Conservation (phyloP, 2,329 filamentous ascomycete species). For the Annulohypoxylon truncatum region DNA sequence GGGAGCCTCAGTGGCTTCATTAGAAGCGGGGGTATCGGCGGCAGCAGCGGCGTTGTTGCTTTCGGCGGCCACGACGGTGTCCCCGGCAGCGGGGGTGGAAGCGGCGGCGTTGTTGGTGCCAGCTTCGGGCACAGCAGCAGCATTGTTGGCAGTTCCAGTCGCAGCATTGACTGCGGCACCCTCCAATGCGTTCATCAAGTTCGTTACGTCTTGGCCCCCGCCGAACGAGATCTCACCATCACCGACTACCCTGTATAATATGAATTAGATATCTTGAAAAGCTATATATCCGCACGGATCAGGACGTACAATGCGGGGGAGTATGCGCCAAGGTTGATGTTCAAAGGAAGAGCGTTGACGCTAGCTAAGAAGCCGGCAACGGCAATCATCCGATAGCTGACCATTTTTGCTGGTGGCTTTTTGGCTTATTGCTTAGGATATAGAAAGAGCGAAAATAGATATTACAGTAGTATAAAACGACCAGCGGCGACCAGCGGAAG, state of each 20-base stretch:
- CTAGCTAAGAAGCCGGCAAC: constrained; percentile 53
- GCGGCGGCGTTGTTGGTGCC: constrained; percentile 43
- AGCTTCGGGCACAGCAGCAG: constrained; percentile 40
- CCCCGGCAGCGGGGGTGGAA: constrained; percentile 6
- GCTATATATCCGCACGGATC: neutral
- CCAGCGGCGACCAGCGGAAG: constrained; percentile 53
- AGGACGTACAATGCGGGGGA: constrained; percentile 57
- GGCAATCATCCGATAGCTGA: constrained; percentile 52
- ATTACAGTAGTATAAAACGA: constrained; percentile 49
- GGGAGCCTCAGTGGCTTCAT: constrained; percentile 15
- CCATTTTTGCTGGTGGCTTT: constrained; percentile 51
- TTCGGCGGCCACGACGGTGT: constrained; percentile 17
- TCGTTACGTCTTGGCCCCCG: constrained; percentile 58
- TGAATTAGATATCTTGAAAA: constrained; percentile 34
- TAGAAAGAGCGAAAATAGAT: constrained; percentile 31
- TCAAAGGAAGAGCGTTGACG: constrained; percentile 53
- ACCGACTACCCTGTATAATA: constrained; percentile 51
- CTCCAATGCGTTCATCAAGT: constrained; percentile 59
- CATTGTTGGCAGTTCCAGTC: constrained; percentile 43
- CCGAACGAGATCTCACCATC: constrained; percentile 53
- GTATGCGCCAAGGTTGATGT: constrained; percentile 60
- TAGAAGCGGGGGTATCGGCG: constrained; percentile 31
- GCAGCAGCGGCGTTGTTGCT: constrained; percentile 23
- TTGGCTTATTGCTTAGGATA: constrained; percentile 24
- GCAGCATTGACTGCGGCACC: constrained; percentile 55